Base-by-base conservation (phyloP, 768 basidiomycete species). In the Bullera alba region DNA sequence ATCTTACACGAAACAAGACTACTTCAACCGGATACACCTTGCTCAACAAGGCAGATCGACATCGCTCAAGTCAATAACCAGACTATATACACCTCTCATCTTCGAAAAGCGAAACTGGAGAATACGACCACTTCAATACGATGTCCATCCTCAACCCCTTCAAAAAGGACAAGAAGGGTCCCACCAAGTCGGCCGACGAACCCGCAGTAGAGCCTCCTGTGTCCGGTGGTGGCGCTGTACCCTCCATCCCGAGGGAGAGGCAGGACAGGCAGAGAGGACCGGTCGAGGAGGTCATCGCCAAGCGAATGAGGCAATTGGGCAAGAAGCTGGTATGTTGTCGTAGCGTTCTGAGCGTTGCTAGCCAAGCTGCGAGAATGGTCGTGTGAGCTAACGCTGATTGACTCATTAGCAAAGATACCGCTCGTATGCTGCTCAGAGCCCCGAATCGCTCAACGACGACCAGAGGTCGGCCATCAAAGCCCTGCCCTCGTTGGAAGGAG, bases 241-340 rank as follows among this genome's bases (percentile, higher is more conserved):
- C 48, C 15, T 28, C 19, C 7, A 26, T 16, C 8, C 19, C 27
- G 22, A n/a, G n/a, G n/a, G 22, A 4, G 14, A 25, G 32, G n/a
- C 16, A 30, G 21, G 42, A 22, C 14, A 52, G 29, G 37, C 34
- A 43, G 42, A 63, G 60, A 47, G 62, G 83, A 54, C 83, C 87
- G 6, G 78, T 85, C 49, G 80, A 84, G 45, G 87, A 91, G 39
- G 79, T 92, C 54, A 74, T 92, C 55, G 77, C 78, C 63, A 91
- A 89, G 74, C 79, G 88, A 43, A 73, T 87, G 64, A 86, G 87
- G 57, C 76, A 79, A 32, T 78, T 86, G 19, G 78, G 77, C 48
- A 91, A 91, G 77, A 92, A 91, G 75, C 86, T 90, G 56, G 88
- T 87, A 67, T 58, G 81, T 75, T 86, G 87, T 91, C 67, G 79